Base-by-base conservation (phyloP, 345 rosid species). In the Ricinus communis region DNA sequence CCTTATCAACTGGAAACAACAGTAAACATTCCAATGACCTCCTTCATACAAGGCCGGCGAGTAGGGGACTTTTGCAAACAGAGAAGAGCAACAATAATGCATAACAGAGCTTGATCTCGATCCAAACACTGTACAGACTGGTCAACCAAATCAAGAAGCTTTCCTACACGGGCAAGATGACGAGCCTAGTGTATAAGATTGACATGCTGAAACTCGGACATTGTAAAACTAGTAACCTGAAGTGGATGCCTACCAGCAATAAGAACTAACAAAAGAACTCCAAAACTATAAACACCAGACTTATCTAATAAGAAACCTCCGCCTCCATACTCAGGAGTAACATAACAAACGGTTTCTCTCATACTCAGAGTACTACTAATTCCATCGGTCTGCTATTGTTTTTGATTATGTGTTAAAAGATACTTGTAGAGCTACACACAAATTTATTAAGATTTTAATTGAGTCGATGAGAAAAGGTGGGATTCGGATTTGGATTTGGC, bases 301-400 rank as follows among this genome's bases (percentile, higher is more conserved):
- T 94, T 94, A 55, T 91, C 97, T 0, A 96, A 91, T 43, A 94
- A 67, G 68, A 74, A 86, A 49, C 85, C 93, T 0, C 88, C 91
- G 0, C 88, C 89, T 21, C 95, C 83, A 36, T 84, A 93, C 77
- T 93, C 98, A 0, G 98, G 98, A 24, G 98, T 97, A 62, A 85
- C 79, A 52, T 93, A 93, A 74, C 96, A 91, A 52, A 93, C 86
- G 0, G 97, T 93, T 75, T 97, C 98, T 81, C 98, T 84, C 98
- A 91, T 91, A 72, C 98, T 93, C 12, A 96, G 98, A 0, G 98
- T 91, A 77, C 97, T 93, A 50, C 93, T 84, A 55, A 91, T 71
- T 33, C 93, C 94, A 18, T 88, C 87, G 58, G 96, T 90, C 76
- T 74, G n/a, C n/a, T n/a, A n/a, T n/a, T n/a, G n/a, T n/a, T n/a